Evolutionary conservation across 176 grass and related monocot genomes (phyloP).

Genomic region (Cymbopogon citratus): DNA sequence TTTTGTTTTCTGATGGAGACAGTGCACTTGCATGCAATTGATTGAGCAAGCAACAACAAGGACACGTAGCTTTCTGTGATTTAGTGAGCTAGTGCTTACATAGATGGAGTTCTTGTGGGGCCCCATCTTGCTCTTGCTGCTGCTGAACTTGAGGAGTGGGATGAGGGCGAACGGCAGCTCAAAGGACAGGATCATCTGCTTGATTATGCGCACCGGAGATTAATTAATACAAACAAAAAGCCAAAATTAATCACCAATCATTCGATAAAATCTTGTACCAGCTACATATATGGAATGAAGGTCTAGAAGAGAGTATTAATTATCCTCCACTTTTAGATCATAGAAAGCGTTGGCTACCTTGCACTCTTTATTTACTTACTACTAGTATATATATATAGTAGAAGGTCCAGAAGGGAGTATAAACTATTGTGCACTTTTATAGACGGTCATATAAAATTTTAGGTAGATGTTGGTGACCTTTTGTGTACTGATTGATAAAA

Average conservation of each 20-base stretch:
- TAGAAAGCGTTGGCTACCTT: no score
- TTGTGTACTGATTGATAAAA: background rate
- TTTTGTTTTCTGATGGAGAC: no score
- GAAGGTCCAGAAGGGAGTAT: background rate
- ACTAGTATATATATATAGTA: background rate
- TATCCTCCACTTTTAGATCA: no score
- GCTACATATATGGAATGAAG: no score
- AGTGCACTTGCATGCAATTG: no score
- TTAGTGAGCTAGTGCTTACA: constrained; percentile 30
- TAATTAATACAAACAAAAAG: background rate
- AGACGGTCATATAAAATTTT: no score
- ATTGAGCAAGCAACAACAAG: no score
- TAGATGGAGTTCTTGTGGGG: constrained; percentile 82
- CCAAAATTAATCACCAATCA: background rate
- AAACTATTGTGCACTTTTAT: background rate
- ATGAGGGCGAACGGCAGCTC: constrained; percentile 76
- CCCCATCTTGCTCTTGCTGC: constrained; percentile 73
- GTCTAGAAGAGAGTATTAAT: no score
- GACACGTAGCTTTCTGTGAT: no score
- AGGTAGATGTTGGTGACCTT: background rate
- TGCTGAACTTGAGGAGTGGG: constrained; percentile 84
- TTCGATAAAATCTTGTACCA: background rate
- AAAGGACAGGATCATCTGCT: constrained; percentile 83
- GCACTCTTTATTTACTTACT: background rate
- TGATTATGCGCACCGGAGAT: background rate